Evolutionary conservation across 306 rosid genomes (phyloP), one percentile per base, ranked within the genome.

Genomic region (Pachyrhizus erosus): DNA sequence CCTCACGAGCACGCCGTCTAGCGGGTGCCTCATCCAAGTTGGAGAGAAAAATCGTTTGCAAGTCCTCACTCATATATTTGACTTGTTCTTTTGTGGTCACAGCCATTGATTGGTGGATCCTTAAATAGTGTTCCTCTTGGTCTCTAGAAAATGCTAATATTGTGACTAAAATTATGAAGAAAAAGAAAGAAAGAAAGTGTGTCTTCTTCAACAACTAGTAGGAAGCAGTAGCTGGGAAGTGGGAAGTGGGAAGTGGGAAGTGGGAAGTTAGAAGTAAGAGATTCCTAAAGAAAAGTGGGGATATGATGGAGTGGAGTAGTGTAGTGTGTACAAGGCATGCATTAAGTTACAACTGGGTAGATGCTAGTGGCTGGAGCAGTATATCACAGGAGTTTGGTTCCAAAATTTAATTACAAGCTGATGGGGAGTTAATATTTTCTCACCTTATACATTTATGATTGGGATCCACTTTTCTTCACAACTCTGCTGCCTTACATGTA

Each of bases 1-100:
- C 88, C 80, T 88, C 83, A 65, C 91, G 88, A 65, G 81, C 88
- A 70, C 29, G 81, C 1, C 91, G 37, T 48, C 91, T 88, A 29
- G 88, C 85, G 0, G 87, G 87, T 75, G 84, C 88, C 9, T 88
- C 87, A 80, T 88, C 90, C 85, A 82, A 34, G 69, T 85, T 85
- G 21, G 83, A 80, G n/a, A 49, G 34, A 57, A 29, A 71, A 75
- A 88, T 79, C 2, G 4, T 66, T 0, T 57, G 77, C 70, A 88
- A 55, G 15, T 84, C 87, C 0, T 85, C 87, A 70, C 82, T 82
- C 77, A 87, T 29, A 34, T 52, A 82, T 79, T 81, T 14, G 8
- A 78, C 43, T 37, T 46, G 80, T 78, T 12, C 67, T 51, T 49
- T 45, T 70, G 5, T 43, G 9, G 10, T 51, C 27, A 12, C 65